Evolutionary conservation across 176 grass and related monocot genomes (phyloP).

Genomic region (Paspalum vaginatum): DNA sequence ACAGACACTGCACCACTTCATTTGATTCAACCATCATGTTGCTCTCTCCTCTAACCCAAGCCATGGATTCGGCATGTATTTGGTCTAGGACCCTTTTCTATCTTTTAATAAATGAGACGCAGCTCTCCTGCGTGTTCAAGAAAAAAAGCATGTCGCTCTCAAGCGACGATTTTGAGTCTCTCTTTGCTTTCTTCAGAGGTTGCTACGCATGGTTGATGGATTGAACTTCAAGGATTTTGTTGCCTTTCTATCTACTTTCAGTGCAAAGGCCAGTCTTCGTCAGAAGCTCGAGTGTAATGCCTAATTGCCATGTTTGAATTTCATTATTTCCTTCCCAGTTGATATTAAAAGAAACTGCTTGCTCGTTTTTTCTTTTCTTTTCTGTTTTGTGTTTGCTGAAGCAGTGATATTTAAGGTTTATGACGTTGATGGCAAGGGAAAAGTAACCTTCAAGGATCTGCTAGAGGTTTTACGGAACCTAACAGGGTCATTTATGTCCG

Average conservation of each 20-base stretch:
- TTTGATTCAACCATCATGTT: neutral
- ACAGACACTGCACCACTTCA: neutral
- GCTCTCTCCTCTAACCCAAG: too few species aligned
- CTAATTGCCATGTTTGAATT: neutral
- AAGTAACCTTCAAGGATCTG: slow-evolving; percentile 76
- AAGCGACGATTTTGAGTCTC: neutral
- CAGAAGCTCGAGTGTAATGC: slow-evolving; percentile 69
- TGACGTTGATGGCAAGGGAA: slow-evolving; percentile 75
- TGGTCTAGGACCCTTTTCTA: too few species aligned
- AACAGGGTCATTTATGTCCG: slow-evolving; percentile 73
- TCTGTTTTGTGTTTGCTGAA: slow-evolving; percentile 23
- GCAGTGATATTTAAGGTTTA: slow-evolving; percentile 87
- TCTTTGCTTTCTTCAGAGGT: slow-evolving; percentile 52
- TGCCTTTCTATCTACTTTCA: slow-evolving; percentile 79
- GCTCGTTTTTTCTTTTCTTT: slow-evolving; percentile 4
- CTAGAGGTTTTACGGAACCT: slow-evolving; percentile 54
- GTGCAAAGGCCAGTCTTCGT: slow-evolving; percentile 45
- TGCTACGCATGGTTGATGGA: slow-evolving; percentile 84
- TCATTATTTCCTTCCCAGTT: neutral
- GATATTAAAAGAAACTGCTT: slow-evolving; percentile 19
- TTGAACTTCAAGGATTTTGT: slow-evolving; percentile 86
- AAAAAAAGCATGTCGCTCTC: neutral
- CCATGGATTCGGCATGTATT: too few species aligned
- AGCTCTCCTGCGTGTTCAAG: too few species aligned
- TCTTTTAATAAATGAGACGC: too few species aligned